These are phyloP conservation scores for Turritis glabra DNA, from an alignment of 345 rosid species.

Conservation along the genomic window DNA sequence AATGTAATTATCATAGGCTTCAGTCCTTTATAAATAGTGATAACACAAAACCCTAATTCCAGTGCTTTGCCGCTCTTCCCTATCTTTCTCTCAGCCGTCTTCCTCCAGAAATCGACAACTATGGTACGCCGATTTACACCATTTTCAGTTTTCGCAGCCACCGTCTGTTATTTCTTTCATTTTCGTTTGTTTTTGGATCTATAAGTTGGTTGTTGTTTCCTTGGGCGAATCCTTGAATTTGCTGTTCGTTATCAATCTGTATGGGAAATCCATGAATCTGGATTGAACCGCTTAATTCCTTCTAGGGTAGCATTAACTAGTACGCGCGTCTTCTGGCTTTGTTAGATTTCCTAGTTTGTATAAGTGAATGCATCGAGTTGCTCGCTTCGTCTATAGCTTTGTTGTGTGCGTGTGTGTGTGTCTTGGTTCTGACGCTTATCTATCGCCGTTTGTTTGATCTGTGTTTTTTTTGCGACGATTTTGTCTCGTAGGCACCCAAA, in stretches of 20 bases:
- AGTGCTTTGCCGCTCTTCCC: constrained; percentile 22
- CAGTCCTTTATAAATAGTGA: constrained; percentile 5
- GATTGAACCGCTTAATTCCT: not conserved
- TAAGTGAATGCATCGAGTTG: not conserved
- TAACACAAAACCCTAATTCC: constrained; percentile 25
- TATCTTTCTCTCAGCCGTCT: constrained; percentile 33
- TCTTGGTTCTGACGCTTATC: not conserved
- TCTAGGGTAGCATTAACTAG: not conserved
- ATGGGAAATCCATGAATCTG: not conserved
- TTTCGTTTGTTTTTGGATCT: not conserved
- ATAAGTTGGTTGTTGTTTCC: not conserved
- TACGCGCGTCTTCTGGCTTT: not conserved
- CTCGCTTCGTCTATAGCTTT: not conserved
- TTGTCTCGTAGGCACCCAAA: constrained; percentile 47
- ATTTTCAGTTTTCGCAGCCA: not conserved
- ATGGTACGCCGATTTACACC: constrained; percentile 28
- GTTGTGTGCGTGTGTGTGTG: not conserved
- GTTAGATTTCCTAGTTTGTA: not conserved
- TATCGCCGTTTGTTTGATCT: not conserved
- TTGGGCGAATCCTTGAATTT: not conserved
- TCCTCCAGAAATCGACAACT: constrained; percentile 9
- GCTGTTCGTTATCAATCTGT: not conserved
- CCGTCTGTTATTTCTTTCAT: not conserved
- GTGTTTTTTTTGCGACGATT: not conserved
- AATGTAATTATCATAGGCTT: not conserved